Evolutionary conservation across 257 asterid species (phyloP), one percentile per base, ranked within the genome.

Genomic region (Thymus quinquecostatus): DNA sequence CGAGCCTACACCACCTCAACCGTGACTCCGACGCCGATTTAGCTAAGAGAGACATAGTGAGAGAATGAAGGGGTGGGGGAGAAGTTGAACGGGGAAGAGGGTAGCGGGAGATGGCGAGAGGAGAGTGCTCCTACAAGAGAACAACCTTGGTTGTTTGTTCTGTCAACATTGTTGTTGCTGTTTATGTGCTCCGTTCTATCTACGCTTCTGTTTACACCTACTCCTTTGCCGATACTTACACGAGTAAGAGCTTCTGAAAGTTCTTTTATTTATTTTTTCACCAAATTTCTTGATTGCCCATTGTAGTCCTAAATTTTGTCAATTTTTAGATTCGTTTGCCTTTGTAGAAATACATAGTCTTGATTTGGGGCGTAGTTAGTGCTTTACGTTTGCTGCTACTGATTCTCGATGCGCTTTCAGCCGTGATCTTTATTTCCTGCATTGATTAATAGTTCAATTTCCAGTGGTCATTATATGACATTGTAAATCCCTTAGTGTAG

Each of bases 121-220:
- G 79, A 67, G 95, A 86, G 80, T 85, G 90, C 78, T 86, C 97
- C n/a, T 89, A 91, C 89, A 93, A 86, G 92, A 74, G 84, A 71
- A 82, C 90, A 5, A 89, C 91, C 7, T 68, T 91, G 64, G 48
- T 84, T 55, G 84, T 88, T 66, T 93, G 96, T 64, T 82, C 89
- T 30, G 63, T 89, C 64, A 93, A 93, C 86, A 79, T 93, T 64
- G 83, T 85, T 36, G 85, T 93, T 76, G 95, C 92, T 45, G 86
- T 93, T 55, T 89, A 77, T 81, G 94, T 89, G 78, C 87, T 93
- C 75, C 97, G 76, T 72, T 86, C 92, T 43, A 88, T 89, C 47
- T 93, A 86, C 79, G 74, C 81, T 68, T 87, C 95, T 41, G 86
- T 89, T 41, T 94, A 87, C 82, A 61, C 72, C 72, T 93, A 87